A percentile compares a stretch with the other conserved stretches of the same genome.
phyloP scores from a whole-genome alignment of 129 eudicot genomes.

The Smallanthus sonchifolius region DNA sequence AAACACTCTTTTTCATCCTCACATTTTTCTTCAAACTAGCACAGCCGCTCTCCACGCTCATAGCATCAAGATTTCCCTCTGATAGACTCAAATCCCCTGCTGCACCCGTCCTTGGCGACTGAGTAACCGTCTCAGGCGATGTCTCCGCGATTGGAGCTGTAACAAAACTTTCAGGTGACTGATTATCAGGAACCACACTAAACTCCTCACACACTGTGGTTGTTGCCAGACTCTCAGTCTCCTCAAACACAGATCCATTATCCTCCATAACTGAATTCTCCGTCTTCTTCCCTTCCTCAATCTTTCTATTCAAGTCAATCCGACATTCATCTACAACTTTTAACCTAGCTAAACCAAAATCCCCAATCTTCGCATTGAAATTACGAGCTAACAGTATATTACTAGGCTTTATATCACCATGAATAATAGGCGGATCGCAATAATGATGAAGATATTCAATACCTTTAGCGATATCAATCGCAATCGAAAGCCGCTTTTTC shows the following conservation, averaged over 20 bases:
- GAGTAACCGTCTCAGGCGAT: slow-evolving; percentile 42
- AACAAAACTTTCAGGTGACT: slow-evolving; percentile 56
- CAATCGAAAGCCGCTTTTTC: slow-evolving; percentile 51
- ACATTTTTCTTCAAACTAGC: slow-evolving; percentile 30
- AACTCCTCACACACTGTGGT: slow-evolving; percentile 57
- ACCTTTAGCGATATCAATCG: slow-evolving; percentile 71
- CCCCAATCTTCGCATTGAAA: slow-evolving; percentile 75
- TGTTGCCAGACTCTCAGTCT: slow-evolving; percentile 66
- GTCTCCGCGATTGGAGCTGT: slow-evolving; percentile 39
- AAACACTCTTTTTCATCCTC: slow-evolving; percentile 42
- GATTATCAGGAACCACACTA: slow-evolving; percentile 32
- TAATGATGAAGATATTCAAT: slow-evolving; percentile 75
- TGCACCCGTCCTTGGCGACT: slow-evolving; percentile 39
- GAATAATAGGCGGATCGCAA: slow-evolving; percentile 84
- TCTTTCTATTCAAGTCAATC: slow-evolving; percentile 32
- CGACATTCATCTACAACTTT: slow-evolving; percentile 47
- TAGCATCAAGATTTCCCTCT: slow-evolving; percentile 50
- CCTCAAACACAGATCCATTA: slow-evolving; percentile 65
- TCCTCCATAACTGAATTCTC: slow-evolving; percentile 43
- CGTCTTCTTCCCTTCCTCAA: slow-evolving; percentile 29
- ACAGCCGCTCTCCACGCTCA: slow-evolving; percentile 50
- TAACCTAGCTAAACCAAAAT: slow-evolving; percentile 83
- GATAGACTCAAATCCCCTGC: slow-evolving; percentile 27
- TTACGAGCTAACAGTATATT: slow-evolving; percentile 59
- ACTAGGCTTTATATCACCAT: slow-evolving; percentile 95